Conservation (phyloP, 331 rosid species). For the Stylosanthes scabra region DNA sequence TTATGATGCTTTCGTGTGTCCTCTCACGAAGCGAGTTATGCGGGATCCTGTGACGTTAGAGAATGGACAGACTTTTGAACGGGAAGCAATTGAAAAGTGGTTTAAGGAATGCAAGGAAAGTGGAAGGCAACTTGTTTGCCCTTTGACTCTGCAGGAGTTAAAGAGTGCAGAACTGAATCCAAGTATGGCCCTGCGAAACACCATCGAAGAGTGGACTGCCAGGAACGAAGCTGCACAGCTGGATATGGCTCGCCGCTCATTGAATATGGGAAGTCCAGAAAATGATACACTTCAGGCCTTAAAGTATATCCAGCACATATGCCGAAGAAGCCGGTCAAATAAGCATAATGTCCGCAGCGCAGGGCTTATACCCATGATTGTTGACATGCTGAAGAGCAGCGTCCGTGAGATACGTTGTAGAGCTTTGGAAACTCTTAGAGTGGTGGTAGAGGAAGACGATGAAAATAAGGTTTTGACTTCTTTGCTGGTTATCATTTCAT, state of each 20-base stretch:
- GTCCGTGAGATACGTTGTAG: slow-evolving; percentile 80
- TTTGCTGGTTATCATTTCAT: slow-evolving; percentile 46
- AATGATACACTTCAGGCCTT: slow-evolving; percentile 74
- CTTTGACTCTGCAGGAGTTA: slow-evolving; percentile 75
- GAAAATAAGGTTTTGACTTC: slow-evolving; percentile 79
- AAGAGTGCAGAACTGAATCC: slow-evolving; percentile 77
- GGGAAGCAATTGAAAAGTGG: slow-evolving; percentile 95
- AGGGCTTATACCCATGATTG: slow-evolving; percentile 85
- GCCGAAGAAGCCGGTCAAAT: slow-evolving; percentile 72
- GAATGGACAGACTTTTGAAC: slow-evolving; percentile 93
- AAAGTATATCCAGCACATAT: slow-evolving; percentile 69
- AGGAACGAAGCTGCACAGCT: slow-evolving; percentile 97
- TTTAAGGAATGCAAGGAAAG: slow-evolving; percentile 92
- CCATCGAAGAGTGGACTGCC: slow-evolving; percentile 98
- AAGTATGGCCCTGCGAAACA: slow-evolving; percentile 94
- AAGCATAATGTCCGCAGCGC: slow-evolving; percentile 70
- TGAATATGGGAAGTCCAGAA: slow-evolving; percentile 75
- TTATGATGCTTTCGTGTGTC: slow-evolving; percentile 92
- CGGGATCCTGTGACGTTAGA: slow-evolving; percentile 89
- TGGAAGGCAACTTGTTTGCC: slow-evolving; percentile 80
- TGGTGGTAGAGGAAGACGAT: slow-evolving; percentile 78
- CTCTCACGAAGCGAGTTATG: slow-evolving; percentile 93
- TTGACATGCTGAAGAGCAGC: slow-evolving; percentile 86
- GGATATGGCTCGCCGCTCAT: slow-evolving; percentile 82
- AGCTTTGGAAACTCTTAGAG: slow-evolving; percentile 84